A percentile compares a stretch with the other conserved stretches of the same genome.
These are phyloP conservation scores for Candida boidinii DNA, from an alignment of 805 yeast species.

Conservation along the genomic window DNA sequence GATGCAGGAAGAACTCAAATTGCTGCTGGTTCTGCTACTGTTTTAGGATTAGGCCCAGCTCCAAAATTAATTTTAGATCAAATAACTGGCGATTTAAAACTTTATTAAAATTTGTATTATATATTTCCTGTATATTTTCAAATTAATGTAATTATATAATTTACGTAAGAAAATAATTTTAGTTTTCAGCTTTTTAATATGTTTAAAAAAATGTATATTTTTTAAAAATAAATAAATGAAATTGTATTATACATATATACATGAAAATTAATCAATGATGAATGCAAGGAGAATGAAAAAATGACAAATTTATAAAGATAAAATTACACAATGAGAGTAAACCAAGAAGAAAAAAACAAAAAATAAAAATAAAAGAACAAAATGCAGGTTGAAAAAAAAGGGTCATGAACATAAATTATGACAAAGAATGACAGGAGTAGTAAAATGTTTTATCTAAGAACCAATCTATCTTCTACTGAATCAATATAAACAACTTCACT, in stretches of 20 bases:
- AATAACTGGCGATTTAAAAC: conserved; percentile 69
- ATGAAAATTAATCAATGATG: too few relatives aligned
- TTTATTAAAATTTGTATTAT: conserved; percentile 37
- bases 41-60: conserved; percentile 96
- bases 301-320: too few relatives aligned
- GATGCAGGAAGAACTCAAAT: conserved; percentile 98
- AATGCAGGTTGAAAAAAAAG: too few relatives aligned
- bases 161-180: background rate
- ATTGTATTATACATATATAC: too few relatives aligned
- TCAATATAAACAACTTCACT: conserved; percentile 35
- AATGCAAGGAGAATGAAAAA: too few relatives aligned
- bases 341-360: too few relatives aligned
- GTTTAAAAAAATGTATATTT: background rate
- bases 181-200: too few relatives aligned
- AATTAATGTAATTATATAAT: background rate
- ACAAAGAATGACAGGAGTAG: too few relatives aligned
- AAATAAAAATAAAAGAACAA: too few relatives aligned
- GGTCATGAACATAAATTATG: too few relatives aligned
- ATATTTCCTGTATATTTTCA: conserved; percentile 2
- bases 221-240: background rate
- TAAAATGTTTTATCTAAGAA: conserved; percentile 24
- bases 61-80: conserved; percentile 74
- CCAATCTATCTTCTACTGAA: conserved; percentile 29
- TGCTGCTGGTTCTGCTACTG: conserved; percentile 94
- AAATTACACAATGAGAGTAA: too few relatives aligned